phyloP scores from a whole-genome alignment of 2,329 filamentous ascomycete genomes.

The Ophiostoma montium region DNA sequence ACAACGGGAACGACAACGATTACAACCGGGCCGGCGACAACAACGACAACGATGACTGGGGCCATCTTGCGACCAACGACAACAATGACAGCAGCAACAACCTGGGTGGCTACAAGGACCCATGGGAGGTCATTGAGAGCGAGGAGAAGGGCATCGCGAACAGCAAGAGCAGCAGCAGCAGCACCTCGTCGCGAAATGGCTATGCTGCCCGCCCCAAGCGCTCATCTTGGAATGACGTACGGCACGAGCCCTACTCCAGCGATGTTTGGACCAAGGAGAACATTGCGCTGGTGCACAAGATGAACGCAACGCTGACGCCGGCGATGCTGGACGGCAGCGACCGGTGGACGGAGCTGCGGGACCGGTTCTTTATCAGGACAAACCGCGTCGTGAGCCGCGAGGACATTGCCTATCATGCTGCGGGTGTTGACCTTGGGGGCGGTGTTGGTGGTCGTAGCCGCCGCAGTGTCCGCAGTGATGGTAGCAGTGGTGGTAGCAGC shows the following conservation, averaged over 20 bases:
- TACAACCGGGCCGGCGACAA: neutral
- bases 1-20: neutral
- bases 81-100: neutral
- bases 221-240: neutral
- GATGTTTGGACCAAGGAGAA: neutral
- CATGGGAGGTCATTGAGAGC: neutral
- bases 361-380: neutral
- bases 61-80: neutral
- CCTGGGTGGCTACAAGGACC: constrained; percentile 4
- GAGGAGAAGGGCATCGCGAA: neutral
- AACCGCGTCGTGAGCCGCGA: neutral
- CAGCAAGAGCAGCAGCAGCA: neutral
- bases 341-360: constrained; percentile 4
- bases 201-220: neutral
- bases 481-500: neutral
- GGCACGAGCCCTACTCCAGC: neutral
- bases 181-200: neutral
- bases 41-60: neutral
- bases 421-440: neutral
- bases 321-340: neutral
- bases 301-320: neutral
- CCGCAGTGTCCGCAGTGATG: neutral
- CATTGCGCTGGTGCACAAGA: neutral
- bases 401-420: constrained; percentile 1
- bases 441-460: too few relatives aligned